Conservation (phyloP, 495 filamentous ascomycete species). For the Podospora tetraspora region DNA sequence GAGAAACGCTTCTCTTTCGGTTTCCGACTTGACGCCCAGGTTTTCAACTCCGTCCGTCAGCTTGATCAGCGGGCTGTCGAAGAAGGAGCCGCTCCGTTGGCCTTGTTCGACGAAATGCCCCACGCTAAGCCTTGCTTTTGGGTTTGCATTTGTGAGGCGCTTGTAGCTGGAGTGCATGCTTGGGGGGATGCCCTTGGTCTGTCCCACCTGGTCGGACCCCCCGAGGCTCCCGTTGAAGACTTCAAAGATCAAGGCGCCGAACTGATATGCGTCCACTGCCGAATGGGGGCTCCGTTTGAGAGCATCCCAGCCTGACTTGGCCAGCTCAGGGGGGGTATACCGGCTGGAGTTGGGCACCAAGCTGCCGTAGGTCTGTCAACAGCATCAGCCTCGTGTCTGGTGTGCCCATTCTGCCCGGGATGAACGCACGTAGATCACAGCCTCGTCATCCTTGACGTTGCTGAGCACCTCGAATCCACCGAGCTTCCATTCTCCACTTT, state of each 20-base stretch:
- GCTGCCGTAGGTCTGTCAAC: slow-evolving; percentile 68
- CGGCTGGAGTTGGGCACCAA: slow-evolving; percentile 75
- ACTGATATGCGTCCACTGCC: slow-evolving; percentile 81
- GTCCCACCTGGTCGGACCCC: slow-evolving; percentile 67
- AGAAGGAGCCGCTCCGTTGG: slow-evolving; percentile 73
- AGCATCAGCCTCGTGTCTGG: slow-evolving; percentile 6
- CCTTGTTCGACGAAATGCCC: slow-evolving; percentile 89
- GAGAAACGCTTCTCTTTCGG: slow-evolving; percentile 79
- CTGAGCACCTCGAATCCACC: slow-evolving; percentile 90
- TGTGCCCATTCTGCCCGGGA: background rate
- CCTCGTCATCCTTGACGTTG: slow-evolving; percentile 91
- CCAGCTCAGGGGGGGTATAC: slow-evolving; percentile 81
- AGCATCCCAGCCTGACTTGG: slow-evolving; percentile 79
- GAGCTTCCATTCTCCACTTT: slow-evolving; percentile 97
- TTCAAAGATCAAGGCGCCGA: slow-evolving; percentile 79
- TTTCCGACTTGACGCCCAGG: slow-evolving; percentile 78
- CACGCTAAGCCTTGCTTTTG: slow-evolving; percentile 78
- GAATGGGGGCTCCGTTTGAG: slow-evolving; percentile 77
- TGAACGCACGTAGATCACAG: slow-evolving; percentile 72
- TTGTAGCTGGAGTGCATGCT: slow-evolving; percentile 87
- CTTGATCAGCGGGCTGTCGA: slow-evolving; percentile 85
- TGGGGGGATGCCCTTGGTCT: slow-evolving; percentile 80
- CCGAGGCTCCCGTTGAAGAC: slow-evolving; percentile 80
- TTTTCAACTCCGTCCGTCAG: slow-evolving; percentile 88
- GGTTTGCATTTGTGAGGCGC: slow-evolving; percentile 78